Evolutionary conservation across 2,329 filamentous ascomycete genomes (phyloP), one percentile per base, ranked within the genome.

Genomic region (Ophiostoma fasciatum): DNA sequence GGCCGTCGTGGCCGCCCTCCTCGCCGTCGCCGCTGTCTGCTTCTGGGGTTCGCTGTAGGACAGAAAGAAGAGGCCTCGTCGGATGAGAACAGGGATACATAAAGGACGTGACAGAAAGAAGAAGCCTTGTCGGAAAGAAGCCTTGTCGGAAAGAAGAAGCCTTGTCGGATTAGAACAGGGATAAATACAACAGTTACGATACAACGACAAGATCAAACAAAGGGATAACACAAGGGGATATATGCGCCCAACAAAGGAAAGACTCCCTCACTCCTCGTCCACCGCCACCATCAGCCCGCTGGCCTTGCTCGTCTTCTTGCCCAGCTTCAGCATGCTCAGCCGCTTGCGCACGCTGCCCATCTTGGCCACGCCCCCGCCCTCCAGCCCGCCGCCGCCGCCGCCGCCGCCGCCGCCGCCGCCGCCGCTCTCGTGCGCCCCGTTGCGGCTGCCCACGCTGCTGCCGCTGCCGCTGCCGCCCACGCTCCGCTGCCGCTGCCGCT

Each of bases 251-350:
- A 18, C 18, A 13, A 35, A 31, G 32, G 13, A 18, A 15, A 31
- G 14, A 18, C 10, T 13, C 23, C 11, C 3, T 58, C 60, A 69
- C 53, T 73, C 69, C 51, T 74, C 69, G 37, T 70, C 62, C 42
- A 74, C 51, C 44, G 66, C 66, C 36, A 61, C 61, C 68, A 72
- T 71, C 41, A 58, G 50, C 20, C 55, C 62, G 42, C 55, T 63
- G 33, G 55, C 60, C 53, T 73, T 77, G 50, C 68, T 74, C 31
- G 61, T 62, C 59, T 81, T 83, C 53, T 75, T 78, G 21, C 79
- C 77, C 34, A 85, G 65, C 53, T 79, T 82, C 49, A 92, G 63
- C 48, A 85, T 63, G 53, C 82, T 90, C 45, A 92, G 64, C 49
- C 84, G 62, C 60, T 84, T 88, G 58, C 78, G 74, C 45, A 92